phyloP scores from a whole-genome alignment of 352 stramenopile species.

The Lagenidium sp. region DNA sequence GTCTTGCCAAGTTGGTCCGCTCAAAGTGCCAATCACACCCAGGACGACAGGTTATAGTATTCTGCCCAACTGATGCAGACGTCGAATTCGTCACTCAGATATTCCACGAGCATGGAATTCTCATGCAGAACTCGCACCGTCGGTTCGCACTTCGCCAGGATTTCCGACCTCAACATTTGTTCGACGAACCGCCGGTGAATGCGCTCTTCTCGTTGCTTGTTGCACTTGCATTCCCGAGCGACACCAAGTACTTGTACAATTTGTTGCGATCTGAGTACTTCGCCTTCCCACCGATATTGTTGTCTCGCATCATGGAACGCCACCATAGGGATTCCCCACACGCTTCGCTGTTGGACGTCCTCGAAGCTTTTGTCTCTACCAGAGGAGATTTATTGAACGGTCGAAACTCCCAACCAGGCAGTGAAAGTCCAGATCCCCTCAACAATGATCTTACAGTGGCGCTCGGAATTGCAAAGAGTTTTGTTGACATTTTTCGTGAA shows the following conservation, averaged over 20 bases:
- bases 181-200: slow-evolving; percentile 55
- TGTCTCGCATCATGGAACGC: slow-evolving; percentile 62
- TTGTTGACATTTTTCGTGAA: slow-evolving; percentile 20
- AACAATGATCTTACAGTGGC: slow-evolving; percentile 8
- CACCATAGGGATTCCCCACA: slow-evolving; percentile 28
- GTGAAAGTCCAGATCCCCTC: too few species aligned
- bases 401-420: too few species aligned
- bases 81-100: slow-evolving; percentile 2
- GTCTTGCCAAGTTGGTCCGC: not conserved
- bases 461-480: slow-evolving; percentile 6
- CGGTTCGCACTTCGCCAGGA: too few species aligned
- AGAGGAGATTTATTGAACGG: too few species aligned
- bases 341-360: slow-evolving; percentile 33
- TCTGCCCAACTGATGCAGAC: slow-evolving; percentile 11
- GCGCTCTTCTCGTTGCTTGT: slow-evolving; percentile 57
- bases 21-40: not conserved
- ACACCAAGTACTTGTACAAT: slow-evolving; percentile 73
- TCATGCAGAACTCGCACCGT: too few species aligned
- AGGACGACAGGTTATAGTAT: too few species aligned
- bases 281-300: slow-evolving; percentile 33
- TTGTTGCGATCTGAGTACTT: slow-evolving; percentile 60
- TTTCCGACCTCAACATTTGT: slow-evolving; percentile 26
- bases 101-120: slow-evolving; percentile 3
- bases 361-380: slow-evolving; percentile 47
- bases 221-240: slow-evolving; percentile 48